These are phyloP conservation scores for Acacia acuminata DNA, from an alignment of 306 rosid species.

Conservation along the genomic window DNA sequence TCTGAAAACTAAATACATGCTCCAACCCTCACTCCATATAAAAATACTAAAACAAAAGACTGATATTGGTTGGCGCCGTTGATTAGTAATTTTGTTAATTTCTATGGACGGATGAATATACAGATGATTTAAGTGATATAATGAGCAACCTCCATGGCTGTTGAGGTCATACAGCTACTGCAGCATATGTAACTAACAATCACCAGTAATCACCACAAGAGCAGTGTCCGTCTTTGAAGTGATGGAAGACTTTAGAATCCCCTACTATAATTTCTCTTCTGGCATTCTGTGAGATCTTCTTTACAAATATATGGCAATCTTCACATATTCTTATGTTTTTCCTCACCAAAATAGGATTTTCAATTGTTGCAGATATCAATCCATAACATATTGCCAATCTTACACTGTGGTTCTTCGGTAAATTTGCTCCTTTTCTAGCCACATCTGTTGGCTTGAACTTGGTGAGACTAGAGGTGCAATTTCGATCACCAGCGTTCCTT, in stretches of 20 bases:
- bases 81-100: conserved; percentile 16
- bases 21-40: neutral
- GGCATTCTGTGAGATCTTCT: conserved; percentile 48
- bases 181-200: neutral
- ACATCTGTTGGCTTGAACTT: conserved; percentile 48
- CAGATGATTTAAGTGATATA: neutral
- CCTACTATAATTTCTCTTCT: conserved; percentile 55
- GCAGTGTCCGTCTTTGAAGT: conserved; percentile 55
- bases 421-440: conserved; percentile 37
- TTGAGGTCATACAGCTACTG: neutral
- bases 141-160: neutral
- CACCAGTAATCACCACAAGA: conserved; percentile 66
- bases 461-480: conserved; percentile 26
- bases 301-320: conserved; percentile 51
- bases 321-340: conserved; percentile 60
- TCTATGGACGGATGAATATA: neutral
- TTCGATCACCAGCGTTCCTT: conserved; percentile 35
- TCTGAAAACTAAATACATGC: neutral
- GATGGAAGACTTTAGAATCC: conserved; percentile 61
- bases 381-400: conserved; percentile 64
- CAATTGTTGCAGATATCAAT: conserved; percentile 51
- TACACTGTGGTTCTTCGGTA: conserved; percentile 48
- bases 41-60: neutral
- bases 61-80: neutral
- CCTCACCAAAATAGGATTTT: conserved; percentile 53